Percentiles rank a stretch among this genome's conserved stretches.
Conservation (phyloP, 805 yeast genomes). For the Wickerhamomyces bovis region DNA sequence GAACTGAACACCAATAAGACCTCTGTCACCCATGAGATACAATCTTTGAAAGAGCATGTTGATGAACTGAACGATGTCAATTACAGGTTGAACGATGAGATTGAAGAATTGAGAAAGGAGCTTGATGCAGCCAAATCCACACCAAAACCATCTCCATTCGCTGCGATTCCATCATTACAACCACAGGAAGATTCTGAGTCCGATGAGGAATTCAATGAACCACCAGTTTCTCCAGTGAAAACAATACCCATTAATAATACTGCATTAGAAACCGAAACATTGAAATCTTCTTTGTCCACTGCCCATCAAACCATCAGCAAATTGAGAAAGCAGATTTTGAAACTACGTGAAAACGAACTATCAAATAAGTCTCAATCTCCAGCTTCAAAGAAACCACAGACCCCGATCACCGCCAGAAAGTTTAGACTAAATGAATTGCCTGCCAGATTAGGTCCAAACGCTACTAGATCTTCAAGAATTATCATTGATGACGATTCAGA, state of each 20-base stretch:
- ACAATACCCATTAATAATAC: conserved; percentile 35
- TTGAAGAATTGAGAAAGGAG: conserved; percentile 22
- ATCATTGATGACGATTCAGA: conserved; percentile 19
- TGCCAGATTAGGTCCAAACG: conserved; percentile 13
- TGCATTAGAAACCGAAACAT: conserved; percentile 58
- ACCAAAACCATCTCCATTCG: conserved; percentile 11
- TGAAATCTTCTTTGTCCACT: conserved; percentile 56
- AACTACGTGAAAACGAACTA: conserved; percentile 22
- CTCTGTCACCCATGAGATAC: conserved; percentile 36
- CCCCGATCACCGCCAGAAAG: conserved; percentile 8
- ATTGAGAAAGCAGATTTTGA: conserved; percentile 36
- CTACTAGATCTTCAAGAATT: conserved; percentile 21
- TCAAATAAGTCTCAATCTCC: conserved; percentile 15
- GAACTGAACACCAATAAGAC: conserved; percentile 33
- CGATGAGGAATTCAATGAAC: conserved; percentile 34
- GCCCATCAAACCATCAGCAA: conserved; percentile 60
- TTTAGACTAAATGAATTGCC: conserved; percentile 5
- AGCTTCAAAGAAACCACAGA: conserved; percentile 9
- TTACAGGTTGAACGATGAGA: conserved; percentile 45
- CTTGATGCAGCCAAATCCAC: conserved; percentile 13
- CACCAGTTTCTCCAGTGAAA: conserved; percentile 30
- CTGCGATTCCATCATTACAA: conserved; percentile 18
- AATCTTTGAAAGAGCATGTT: conserved; percentile 44
- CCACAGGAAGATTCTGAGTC: conserved; percentile 25
- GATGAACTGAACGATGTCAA: conserved; percentile 65